Percentiles rank a stretch among this genome's conserved stretches.
Evolutionary conservation across 225 moss, liverwort and hornwort genomes (phyloP).

Genomic region (Marchantia paleacea): DNA sequence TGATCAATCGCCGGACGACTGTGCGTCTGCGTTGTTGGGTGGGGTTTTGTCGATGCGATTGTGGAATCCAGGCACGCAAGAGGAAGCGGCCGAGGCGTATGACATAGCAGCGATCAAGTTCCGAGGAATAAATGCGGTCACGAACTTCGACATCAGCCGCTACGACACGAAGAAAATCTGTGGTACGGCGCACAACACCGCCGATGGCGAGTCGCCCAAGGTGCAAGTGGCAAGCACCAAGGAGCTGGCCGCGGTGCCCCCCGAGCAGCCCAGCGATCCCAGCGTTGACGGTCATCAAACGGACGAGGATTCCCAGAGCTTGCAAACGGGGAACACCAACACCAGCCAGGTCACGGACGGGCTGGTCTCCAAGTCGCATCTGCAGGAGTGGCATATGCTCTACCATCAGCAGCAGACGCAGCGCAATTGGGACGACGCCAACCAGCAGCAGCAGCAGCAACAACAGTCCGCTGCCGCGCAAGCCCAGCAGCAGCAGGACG

Average conservation of each 20-base stretch:
- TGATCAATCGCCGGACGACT: neutral
- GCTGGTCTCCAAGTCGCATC: slow-evolving; percentile 56
- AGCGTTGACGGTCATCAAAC: slow-evolving; percentile 61
- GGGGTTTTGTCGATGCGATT: neutral
- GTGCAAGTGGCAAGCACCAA: slow-evolving; percentile 39
- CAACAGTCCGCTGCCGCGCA: slow-evolving; percentile 39
- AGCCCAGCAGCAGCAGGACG: slow-evolving; percentile 58
- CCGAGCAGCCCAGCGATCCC: slow-evolving; percentile 58
- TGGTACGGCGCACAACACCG: slow-evolving; percentile 33
- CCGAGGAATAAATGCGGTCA: slow-evolving; percentile 93
- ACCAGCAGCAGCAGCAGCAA: slow-evolving; percentile 40
- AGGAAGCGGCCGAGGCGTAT: slow-evolving; percentile 98
- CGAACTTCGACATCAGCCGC: slow-evolving; percentile 97
- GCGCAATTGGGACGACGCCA: slow-evolving; percentile 45
- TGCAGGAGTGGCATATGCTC: slow-evolving; percentile 96
- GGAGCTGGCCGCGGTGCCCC: slow-evolving; percentile 49
- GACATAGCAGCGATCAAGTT: slow-evolving; percentile 99
- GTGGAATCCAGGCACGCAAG: slow-evolving; percentile 71
- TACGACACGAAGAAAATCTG: slow-evolving; percentile 91
- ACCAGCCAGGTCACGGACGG: slow-evolving; percentile 62
- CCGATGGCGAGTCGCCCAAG: slow-evolving; percentile 24
- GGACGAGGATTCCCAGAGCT: slow-evolving; percentile 70
- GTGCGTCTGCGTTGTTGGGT: neutral
- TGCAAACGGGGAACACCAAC: slow-evolving; percentile 62
- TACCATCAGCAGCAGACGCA: slow-evolving; percentile 57